A percentile compares a stretch with the other conserved stretches of the same genome.
Evolutionary conservation across 140 eudicot genomes (phyloP).

Genomic region (Flaveria floridana): DNA sequence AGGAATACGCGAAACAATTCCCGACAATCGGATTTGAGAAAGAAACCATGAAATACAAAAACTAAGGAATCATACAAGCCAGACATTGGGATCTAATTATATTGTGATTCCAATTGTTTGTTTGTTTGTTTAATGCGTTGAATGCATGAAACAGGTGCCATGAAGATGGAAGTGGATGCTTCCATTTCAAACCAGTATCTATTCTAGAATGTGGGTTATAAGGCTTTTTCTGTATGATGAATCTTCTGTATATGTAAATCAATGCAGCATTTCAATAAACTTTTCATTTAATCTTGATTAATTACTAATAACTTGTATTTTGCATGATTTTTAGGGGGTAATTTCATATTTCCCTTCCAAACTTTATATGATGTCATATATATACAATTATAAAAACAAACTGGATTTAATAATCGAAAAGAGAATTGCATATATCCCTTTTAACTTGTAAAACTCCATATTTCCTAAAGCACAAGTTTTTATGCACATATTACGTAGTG

Average conservation of each 20-base stretch:
- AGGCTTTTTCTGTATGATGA: slow-evolving; percentile 12
- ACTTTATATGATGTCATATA: neutral
- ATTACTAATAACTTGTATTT: neutral
- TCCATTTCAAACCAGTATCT: neutral
- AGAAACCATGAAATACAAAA: slow-evolving; percentile 94
- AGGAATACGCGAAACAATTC: slow-evolving; percentile 94
- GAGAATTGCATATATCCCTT: too few species aligned
- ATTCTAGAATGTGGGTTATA: slow-evolving; percentile 14
- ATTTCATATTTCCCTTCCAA: neutral
- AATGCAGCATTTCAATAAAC: neutral
- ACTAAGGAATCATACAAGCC: slow-evolving; percentile 44
- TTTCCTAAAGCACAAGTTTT: too few species aligned
- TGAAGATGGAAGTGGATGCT: slow-evolving; percentile 19
- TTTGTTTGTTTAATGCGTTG: slow-evolving; percentile 4
- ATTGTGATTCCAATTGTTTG: neutral
- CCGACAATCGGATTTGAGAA: slow-evolving; percentile 98
- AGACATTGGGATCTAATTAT: slow-evolving; percentile 12
- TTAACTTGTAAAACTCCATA: too few species aligned
- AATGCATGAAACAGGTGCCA: slow-evolving; percentile 14
- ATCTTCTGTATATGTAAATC: slow-evolving; percentile 23
- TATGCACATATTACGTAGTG: too few species aligned
- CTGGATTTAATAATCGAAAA: too few species aligned
- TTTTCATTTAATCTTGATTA: slow-evolving; percentile 2
- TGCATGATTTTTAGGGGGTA: neutral
- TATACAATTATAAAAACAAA: neutral